phyloP scores from a whole-genome alignment of 345 rosid genomes.

The Lumnitzera littorea region DNA sequence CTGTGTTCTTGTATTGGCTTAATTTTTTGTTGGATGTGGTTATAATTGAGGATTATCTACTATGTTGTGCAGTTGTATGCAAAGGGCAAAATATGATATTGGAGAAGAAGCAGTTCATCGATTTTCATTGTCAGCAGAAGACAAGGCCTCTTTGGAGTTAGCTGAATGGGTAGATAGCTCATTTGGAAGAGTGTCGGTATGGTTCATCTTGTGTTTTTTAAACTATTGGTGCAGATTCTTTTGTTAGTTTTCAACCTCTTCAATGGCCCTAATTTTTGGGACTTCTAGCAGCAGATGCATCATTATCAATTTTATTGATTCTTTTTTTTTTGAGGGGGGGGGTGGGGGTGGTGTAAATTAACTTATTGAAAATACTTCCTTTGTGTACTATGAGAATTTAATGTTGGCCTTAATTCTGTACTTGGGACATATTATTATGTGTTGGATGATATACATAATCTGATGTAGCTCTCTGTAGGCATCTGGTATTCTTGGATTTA shows the following conservation, averaged over 20 bases:
- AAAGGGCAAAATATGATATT: conserved; percentile 85
- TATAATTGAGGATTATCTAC: conserved; percentile 9
- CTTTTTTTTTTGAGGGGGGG: no score
- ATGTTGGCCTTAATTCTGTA: no score
- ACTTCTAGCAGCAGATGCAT: no score
- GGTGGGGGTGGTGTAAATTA: no score
- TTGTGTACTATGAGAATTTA: no score
- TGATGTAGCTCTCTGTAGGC: no score
- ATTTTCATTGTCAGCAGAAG: conserved; percentile 91
- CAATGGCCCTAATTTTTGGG: no score
- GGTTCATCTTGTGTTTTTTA: conserved; percentile 12
- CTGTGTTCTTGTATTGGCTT: background rate
- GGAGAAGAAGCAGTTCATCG: conserved; percentile 95
- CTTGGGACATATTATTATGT: no score
- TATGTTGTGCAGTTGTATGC: conserved; percentile 77
- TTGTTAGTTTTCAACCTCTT: no score
- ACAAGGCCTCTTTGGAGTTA: conserved; percentile 91
- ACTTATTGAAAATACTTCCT: no score
- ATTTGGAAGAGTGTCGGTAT: conserved; percentile 64
- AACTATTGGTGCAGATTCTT: background rate
- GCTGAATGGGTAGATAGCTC: conserved; percentile 93
- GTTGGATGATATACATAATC: no score
- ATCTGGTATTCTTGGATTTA: no score
- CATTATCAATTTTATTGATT: conserved; percentile 6
- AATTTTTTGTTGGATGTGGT: background rate